Evolutionary conservation across 805 yeast genomes (phyloP), one percentile per base, ranked within the genome.

Genomic region (Ogataea ramenticola): DNA sequence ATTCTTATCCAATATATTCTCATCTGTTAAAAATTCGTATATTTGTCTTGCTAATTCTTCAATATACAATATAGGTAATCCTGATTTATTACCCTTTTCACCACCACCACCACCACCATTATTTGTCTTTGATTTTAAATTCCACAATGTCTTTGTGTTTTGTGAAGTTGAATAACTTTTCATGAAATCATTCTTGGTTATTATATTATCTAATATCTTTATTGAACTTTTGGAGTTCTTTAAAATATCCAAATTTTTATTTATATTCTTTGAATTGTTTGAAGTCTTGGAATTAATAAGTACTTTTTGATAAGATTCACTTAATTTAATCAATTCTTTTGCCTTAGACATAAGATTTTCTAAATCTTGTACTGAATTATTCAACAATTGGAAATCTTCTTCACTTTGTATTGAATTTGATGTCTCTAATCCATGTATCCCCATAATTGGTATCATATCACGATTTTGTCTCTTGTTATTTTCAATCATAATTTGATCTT

Each of bases 31-130:
- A 59, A 79, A 89, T 52, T 86, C 96, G 35, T 87, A 80, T 3
- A 91, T 57, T 54, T 87, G 90, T 43, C 96, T 71, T 0, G 96
- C 77, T 16, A 88, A 65, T 54, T 88, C 96, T 46, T 79, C 77
- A 26, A 74, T 44, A 47, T 64, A 65, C 12, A 61, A 39, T 10
- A 41, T 41, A 4, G 61, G 52, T 4, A 51, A 44, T 7, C 52
- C 52, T 30, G 49, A 43, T 30, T 46, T 45, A 6, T 48, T 48
- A 24, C 27, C 27, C 10, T 34, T 31, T 1, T n/a, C n/a, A n/a
- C n/a, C n/a, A n/a, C n/a, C n/a, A n/a, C n/a, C n/a, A n/a, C n/a
- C n/a, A n/a, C n/a, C n/a, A n/a, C n/a, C n/a, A n/a, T n/a, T n/a
- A n/a, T n/a, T n/a, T n/a, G n/a, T n/a, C n/a, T n/a, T n/a, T n/a